Base-by-base conservation (phyloP, 805 yeast genomes). In the Schizosaccharomyces osmophilus region DNA sequence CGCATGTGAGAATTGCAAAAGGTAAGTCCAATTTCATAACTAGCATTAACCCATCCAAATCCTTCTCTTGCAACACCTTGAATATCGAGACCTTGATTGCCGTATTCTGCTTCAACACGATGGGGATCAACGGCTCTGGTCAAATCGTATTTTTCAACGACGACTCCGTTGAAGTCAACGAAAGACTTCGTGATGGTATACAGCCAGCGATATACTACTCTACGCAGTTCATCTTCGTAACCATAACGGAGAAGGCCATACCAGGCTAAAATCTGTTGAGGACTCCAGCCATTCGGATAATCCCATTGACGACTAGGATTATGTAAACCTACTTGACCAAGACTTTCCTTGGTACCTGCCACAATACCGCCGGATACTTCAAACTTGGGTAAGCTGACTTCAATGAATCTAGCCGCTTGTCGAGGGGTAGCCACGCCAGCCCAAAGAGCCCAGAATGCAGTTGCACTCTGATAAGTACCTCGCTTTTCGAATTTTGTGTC, bases 271-370 rank as follows among this genome's bases (percentile, higher is more conserved):
- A 90, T 86, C 72, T 90, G 98, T 70, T 93, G 97, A 2, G 98
- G 97, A 0, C 97, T 96, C 98, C 98, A 90, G 1, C 97, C 97
- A 68, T 75, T 87, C 1, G 98, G 98, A 71, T 84, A 93, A 71
- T 90, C 98, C 98, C 98, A 90, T 73, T 90, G 98, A 70, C 97
- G 77, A 13, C 84, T 80, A n/a, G 95, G 96, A 67, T 87, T 75
- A 55, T 79, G 76, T 19, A 85, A 71, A 0, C 83, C 80, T 45
- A 86, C 73, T 31, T 77, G 79, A 48, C 95, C 94, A 65, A 95
- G 74, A 2, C 89, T 82, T 65, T 76, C 70, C 65, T 80, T 77
- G 0, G 95, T 84, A 48, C 96, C 94, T 0, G 95, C 82, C 0
- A 82, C 95, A 9, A 90, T 71, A 0, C 98, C 98, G 29, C 98